These are phyloP conservation scores for Bolboschoenoplectus hybrid DNA, from an alignment of 202 grass and related monocot genomes.

Conservation along the genomic window DNA sequence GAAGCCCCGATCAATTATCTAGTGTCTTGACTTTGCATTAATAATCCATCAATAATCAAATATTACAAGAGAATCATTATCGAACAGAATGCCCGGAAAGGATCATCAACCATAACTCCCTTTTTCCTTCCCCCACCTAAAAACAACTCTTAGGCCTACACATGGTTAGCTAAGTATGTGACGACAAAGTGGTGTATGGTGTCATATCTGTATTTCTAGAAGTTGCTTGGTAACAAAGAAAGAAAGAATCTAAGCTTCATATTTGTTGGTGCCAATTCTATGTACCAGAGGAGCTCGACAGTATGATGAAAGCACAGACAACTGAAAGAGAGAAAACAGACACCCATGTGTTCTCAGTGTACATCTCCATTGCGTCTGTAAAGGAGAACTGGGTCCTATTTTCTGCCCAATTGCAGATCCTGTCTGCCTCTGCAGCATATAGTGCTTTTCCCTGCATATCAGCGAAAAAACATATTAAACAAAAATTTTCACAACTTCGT, in stretches of 20 bases:
- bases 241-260: slow-evolving; percentile 36
- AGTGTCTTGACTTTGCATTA: background rate
- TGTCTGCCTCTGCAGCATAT: slow-evolving; percentile 90
- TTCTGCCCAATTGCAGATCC: slow-evolving; percentile 97
- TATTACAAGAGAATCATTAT: background rate
- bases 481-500: background rate
- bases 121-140: background rate
- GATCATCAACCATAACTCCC: slow-evolving; percentile 15
- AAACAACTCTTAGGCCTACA: background rate
- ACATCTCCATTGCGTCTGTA: slow-evolving; percentile 99
- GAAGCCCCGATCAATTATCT: background rate
- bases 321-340: slow-evolving; percentile 97
- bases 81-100: background rate
- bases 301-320: slow-evolving; percentile 97
- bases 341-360: slow-evolving; percentile 90
- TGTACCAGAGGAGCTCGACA: slow-evolving; percentile 79
- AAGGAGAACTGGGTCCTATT: slow-evolving; percentile 86
- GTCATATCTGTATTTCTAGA: slow-evolving; percentile 24
- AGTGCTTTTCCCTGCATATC: slow-evolving; percentile 77
- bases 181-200: background rate
- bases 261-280: background rate
- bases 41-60: slow-evolving; percentile 25
- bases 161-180: slow-evolving; percentile 27
- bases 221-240: slow-evolving; percentile 22
- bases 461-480: background rate